These are phyloP conservation scores for Phaeosphaeriaceae sp. DNA, from an alignment of 2,329 filamentous ascomycete genomes.

Conservation along the genomic window DNA sequence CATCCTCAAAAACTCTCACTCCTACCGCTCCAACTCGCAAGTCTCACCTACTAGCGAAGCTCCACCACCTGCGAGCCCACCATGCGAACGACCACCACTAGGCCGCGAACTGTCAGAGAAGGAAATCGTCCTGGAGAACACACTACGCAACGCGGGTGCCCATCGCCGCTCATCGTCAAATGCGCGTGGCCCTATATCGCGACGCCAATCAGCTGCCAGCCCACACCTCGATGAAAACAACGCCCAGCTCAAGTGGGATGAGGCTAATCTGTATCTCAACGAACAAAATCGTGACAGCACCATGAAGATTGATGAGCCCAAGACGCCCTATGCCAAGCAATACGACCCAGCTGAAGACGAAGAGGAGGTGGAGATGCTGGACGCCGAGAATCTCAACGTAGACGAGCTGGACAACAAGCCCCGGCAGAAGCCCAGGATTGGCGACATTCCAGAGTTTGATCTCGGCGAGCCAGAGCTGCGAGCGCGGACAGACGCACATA, in stretches of 20 bases:
- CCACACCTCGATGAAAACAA: constrained; percentile 64
- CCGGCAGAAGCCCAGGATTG: constrained; percentile 57
- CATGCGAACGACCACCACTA: constrained; percentile 49
- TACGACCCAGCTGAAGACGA: constrained; percentile 91
- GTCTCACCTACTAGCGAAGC: constrained; percentile 54
- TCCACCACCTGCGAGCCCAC: constrained; percentile 41
- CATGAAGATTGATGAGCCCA: constrained; percentile 99
- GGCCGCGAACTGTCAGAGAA: constrained; percentile 70
- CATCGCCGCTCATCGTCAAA: constrained; percentile 82
- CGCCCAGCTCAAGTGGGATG: constrained; percentile 94
- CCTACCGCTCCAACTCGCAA: constrained; percentile 62
- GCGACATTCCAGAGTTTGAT: constrained; percentile 90
- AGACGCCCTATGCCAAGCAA: constrained; percentile 92
- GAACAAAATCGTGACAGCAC: constrained; percentile 94
- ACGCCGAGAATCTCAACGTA: constrained; percentile 73
- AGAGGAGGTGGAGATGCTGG: constrained; percentile 69
- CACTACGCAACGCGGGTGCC: constrained; percentile 89
- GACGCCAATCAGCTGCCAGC: constrained; percentile 69
- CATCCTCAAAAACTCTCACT: constrained; percentile 87
- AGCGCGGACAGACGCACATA: constrained; percentile 38
- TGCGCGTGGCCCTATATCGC: constrained; percentile 69
- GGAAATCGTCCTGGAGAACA: constrained; percentile 93
- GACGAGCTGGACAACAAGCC: constrained; percentile 68
- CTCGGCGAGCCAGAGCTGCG: constrained; percentile 84
- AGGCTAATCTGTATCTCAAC: constrained; percentile 95